Percentiles rank a stretch among this genome's conserved stretches.
Conservation (phyloP, 768 basidiomycete species). For the Tulasnella sp. region DNA sequence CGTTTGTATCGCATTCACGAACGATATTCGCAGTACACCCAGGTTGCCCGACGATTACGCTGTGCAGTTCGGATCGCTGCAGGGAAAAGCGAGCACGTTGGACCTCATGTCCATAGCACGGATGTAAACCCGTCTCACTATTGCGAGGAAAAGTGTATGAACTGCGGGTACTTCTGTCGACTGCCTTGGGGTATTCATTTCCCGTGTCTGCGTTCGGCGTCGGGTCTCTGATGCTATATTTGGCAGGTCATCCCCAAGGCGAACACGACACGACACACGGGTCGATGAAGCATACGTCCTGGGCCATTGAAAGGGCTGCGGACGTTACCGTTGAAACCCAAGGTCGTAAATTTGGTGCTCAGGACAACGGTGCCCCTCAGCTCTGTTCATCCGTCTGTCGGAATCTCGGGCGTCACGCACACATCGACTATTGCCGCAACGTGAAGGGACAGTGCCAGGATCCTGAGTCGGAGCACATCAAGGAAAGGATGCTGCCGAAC, state of each 20-base stretch:
- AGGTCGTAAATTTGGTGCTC: constrained; percentile 34
- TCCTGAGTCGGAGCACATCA: constrained; percentile 37
- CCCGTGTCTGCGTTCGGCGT: not conserved
- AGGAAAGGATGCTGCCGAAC: constrained; percentile 33
- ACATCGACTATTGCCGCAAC: constrained; percentile 45
- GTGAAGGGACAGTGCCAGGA: constrained; percentile 31
- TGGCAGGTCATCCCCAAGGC: constrained; percentile 42
- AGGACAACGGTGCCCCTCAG: constrained; percentile 16
- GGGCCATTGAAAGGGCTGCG: constrained; percentile 44
- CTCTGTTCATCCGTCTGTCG: not conserved
- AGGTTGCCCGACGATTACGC: constrained; percentile 40
- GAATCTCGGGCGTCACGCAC: constrained; percentile 32
- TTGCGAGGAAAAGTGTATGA: constrained; percentile 41
- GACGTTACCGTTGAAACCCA: constrained; percentile 39
- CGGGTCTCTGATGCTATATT: not conserved
- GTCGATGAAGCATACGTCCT: constrained; percentile 45
- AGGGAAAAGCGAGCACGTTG: constrained; percentile 33
- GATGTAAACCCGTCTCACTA: constrained; percentile 40
- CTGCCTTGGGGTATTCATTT: constrained; percentile 37
- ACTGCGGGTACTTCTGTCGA: constrained; percentile 48
- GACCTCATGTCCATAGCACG: constrained; percentile 37
- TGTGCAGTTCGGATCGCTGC: constrained; percentile 39
- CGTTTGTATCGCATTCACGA: too few relatives aligned
- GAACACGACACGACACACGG: constrained; percentile 54
- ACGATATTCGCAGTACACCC: constrained; percentile 10